Evolutionary conservation across 352 stramenopile species (phyloP), one percentile per base, ranked within the genome.

Genomic region (Aphanomyces cochlioides): DNA sequence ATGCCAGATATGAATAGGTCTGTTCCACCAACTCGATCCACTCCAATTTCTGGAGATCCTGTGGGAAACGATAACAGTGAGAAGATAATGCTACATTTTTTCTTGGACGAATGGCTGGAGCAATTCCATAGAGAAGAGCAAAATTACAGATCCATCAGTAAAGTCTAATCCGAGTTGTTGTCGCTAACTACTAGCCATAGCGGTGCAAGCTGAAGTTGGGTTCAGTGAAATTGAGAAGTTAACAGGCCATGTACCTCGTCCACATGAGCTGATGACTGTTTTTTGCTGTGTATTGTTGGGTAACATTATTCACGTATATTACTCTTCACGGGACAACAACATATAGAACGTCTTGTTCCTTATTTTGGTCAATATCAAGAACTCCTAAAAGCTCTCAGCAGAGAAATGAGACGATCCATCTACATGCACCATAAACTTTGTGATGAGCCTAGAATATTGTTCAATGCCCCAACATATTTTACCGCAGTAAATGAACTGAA

Each of bases 81-180:
- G 39, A 72, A 76, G 1, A 77, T 77, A 12, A 65, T 92, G 65
- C 79, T 80, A 7, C 76, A 79, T 7, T 73, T 90, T 45, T 89
- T 92, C 71, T 78, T 89, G 67, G 74, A 79, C 15, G 72, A 83
- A 7, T 92, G 84, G 84, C 74, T 90, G 58, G 74, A 75, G 10
- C 77, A 79, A 2, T 89, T 89, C 59, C 77, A 89, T 47, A 66
- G 76, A 3, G 79, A 82, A 66, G 78, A 79, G 17, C 50, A 66
- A 7, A 78, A 72, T 34, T 92, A 83, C 73, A 88, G 90, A 69
- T 92, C 84, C 12, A 77, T 89, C 63, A 79, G 84, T 91, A 61
- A 41, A 63, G 61, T 15, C 3, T 5, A 36, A 3, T 73, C 7
- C 43, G 4, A 45, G 8, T 45, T 2, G 45, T 63, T 37, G 43